phyloP scores from a whole-genome alignment of 1,284 basidiomycete species.

The Cutaneotrichosporon mucoides region DNA sequence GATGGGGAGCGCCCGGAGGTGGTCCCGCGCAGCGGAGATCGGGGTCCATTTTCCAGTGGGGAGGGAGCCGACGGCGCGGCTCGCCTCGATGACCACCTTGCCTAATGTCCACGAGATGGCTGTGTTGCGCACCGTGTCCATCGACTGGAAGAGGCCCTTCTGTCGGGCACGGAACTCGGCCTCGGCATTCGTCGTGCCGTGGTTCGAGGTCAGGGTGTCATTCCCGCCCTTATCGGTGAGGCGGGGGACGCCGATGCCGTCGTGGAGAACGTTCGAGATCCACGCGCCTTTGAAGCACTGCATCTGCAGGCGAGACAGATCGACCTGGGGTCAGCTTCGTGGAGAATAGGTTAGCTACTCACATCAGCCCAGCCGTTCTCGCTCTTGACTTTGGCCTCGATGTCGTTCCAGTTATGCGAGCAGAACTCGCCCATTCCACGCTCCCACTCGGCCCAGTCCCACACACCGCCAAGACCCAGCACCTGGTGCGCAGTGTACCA shows the following conservation, averaged over 20 bases:
- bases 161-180: conserved; percentile 67
- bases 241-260: conserved; percentile 91
- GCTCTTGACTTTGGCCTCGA: conserved; percentile 64
- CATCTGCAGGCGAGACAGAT: conserved; percentile 81
- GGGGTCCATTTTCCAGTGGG: neutral
- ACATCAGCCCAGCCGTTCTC: conserved; percentile 58
- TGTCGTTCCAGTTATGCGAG: conserved; percentile 68
- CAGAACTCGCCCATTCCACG: conserved; percentile 87
- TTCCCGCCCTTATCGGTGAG: conserved; percentile 77
- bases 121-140: conserved; percentile 86
- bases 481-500: conserved; percentile 93
- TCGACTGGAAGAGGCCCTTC: conserved; percentile 85
- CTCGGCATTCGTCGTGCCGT: conserved; percentile 56
- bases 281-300: conserved; percentile 99
- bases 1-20: neutral
- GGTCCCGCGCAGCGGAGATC: neutral
- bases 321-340: conserved; percentile 55
- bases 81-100: conserved; percentile 96
- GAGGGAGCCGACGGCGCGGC: conserved; percentile 55
- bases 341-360: conserved; percentile 20
- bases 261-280: conserved; percentile 93
- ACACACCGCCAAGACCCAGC: conserved; percentile 87
- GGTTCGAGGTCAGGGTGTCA: conserved; percentile 51
- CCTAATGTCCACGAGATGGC: conserved; percentile 97
- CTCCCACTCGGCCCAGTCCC: conserved; percentile 95